Conservation (phyloP, 148 eudicot genomes). For the Vaccinium darrowii region DNA sequence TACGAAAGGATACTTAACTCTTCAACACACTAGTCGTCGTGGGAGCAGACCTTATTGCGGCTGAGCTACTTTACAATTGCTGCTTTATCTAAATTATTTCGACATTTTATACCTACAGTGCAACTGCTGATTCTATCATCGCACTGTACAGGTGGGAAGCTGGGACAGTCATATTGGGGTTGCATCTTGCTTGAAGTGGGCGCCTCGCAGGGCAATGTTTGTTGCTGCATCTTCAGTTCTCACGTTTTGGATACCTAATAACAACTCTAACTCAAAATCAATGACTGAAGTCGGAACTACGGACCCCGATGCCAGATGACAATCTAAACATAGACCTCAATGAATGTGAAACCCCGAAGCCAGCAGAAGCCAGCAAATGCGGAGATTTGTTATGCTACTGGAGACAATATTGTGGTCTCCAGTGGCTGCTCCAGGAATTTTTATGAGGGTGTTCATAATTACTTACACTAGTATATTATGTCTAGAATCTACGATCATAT, state of each 20-base stretch:
- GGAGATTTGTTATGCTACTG: neutral
- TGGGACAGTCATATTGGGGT: slow-evolving; percentile 87
- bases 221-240: slow-evolving; percentile 92
- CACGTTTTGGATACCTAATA: slow-evolving; percentile 85
- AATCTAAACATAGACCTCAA: slow-evolving; percentile 10
- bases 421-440: no score
- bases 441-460: no score
- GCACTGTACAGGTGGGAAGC: slow-evolving; percentile 51
- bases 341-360: neutral
- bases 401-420: no score
- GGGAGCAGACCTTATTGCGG: neutral
- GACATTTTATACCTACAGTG: neutral
- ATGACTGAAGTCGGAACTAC: slow-evolving; percentile 19
- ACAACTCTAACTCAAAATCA: slow-evolving; percentile 22
- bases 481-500: no score
- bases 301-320: slow-evolving; percentile 22
- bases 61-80: neutral
- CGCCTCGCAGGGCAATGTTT: slow-evolving; percentile 88
- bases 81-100: neutral
- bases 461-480: no score
- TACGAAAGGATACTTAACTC: neutral
- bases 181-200: slow-evolving; percentile 89
- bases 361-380: neutral
- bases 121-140: neutral
- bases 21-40: neutral